Evolutionary conservation across 1,139 yeast genomes (phyloP), one percentile per base, ranked within the genome.

Genomic region (Yamadazyma sp.): DNA sequence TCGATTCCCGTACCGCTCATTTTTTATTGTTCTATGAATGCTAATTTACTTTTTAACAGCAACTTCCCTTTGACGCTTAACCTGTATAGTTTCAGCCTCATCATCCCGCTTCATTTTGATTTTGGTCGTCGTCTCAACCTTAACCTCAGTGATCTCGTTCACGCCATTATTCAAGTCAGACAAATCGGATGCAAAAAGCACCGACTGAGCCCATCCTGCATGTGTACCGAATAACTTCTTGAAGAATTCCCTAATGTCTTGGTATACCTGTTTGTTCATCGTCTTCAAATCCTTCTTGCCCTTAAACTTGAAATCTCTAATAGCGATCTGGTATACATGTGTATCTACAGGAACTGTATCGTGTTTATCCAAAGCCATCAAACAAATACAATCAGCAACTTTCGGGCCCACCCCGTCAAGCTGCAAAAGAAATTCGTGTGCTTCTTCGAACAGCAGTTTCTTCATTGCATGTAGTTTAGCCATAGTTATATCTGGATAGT

Each of bases 141-240:
- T 25, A 8, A 25, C 28, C 21, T 31, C 28, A 11, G 29, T 24
- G 10, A 48, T 35, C 21, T 47, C 42, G 31, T 78, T 74, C 9
- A 76, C 59, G 2, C 88, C 90, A 48, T 78, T 77, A 42, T 79
- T 73, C 43, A 82, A 65, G 49, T 80, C 84, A 29, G 67, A 57
- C 43, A 90, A 70, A 55, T 89, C 97, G 6, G 90, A 87, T 0
- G 97, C 83, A 62, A 90, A 92, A 43, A 90, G 69, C 10, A 90
- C 90, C 12, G 92, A 84, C 54, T 90, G 97, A 0, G 97, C 97
- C 98, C 98, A 92, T 0, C 98, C 98, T 4, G 98, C 97, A 57
- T 86, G 85, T 0, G 77, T 76, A 0, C 97, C 97, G 90, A 96
- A 92, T 20, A 83, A 64, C 0, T 71, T 71, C 34, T 75, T 70